Conservation (phyloP, 768 basidiomycete species). For the Sporobolomyces pararoseus region DNA sequence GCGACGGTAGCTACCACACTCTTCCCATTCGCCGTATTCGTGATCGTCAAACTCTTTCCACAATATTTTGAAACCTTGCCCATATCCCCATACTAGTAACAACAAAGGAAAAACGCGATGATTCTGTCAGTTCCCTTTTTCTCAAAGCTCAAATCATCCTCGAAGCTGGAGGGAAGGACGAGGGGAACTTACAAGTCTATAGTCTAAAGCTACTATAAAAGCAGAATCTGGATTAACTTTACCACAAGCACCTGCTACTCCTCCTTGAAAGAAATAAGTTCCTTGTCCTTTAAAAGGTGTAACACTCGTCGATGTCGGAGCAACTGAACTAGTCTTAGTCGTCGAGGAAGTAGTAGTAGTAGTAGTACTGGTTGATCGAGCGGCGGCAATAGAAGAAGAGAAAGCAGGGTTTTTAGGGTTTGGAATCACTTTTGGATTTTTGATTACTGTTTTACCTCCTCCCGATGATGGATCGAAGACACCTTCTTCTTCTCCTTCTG, state of each 20-base stretch:
- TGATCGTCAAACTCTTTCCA: constrained; percentile 36
- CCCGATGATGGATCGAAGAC: constrained; percentile 1
- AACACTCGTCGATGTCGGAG: not conserved
- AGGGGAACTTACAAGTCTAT: constrained; percentile 1
- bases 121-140: too few relatives aligned
- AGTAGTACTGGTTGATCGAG: not conserved
- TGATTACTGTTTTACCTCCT: constrained; percentile 1
- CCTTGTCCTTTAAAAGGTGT: not conserved
- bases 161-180: not conserved
- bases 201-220: constrained; percentile 9
- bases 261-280: constrained; percentile 9
- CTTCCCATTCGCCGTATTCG: constrained; percentile 28
- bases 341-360: not conserved
- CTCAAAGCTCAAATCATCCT: too few relatives aligned
- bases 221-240: constrained; percentile 18
- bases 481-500: not conserved
- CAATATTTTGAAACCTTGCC: constrained; percentile 22
- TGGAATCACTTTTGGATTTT: constrained; percentile 19
- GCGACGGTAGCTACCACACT: constrained; percentile 1
- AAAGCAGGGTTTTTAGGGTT: constrained; percentile 27
- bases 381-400: constrained; percentile 6
- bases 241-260: constrained; percentile 1
- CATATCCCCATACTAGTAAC: constrained; percentile 1
- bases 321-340: not conserved
- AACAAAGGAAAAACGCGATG: not conserved